Percentiles rank a stretch among this genome's conserved stretches.
phyloP scores from a whole-genome alignment of 2,329 filamentous ascomycete genomes.

The Alternaria ethzedia region DNA sequence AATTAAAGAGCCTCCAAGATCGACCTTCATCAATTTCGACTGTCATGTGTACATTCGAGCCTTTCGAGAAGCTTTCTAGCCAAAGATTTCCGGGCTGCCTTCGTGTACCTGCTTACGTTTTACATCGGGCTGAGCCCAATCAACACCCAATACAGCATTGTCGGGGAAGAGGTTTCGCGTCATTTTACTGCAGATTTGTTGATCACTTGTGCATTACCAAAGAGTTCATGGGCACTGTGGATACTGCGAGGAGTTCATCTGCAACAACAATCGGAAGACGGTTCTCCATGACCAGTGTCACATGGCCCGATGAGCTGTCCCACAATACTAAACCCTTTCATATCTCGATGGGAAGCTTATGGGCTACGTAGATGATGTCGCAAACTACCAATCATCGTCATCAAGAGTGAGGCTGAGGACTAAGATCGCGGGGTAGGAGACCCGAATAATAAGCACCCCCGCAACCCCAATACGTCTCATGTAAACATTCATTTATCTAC shows the following conservation, averaged over 20 bases:
- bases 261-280: background rate
- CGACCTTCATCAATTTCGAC: constrained; percentile 26
- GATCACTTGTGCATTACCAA: constrained; percentile 3
- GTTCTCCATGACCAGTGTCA: background rate
- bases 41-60: constrained; percentile 27
- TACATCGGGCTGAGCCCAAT: constrained; percentile 1
- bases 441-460: constrained; percentile 23
- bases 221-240: background rate
- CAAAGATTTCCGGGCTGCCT: constrained; percentile 18
- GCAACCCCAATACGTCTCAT: constrained; percentile 33
- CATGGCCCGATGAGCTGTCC: background rate
- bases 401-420: constrained; percentile 16
- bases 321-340: background rate
- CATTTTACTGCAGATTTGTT: constrained; percentile 1
- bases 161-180: constrained; percentile 1
- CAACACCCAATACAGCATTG: constrained; percentile 10
- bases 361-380: background rate
- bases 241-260: background rate
- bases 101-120: constrained; percentile 18
- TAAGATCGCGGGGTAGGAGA: constrained; percentile 37
- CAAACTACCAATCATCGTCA: constrained; percentile 11
- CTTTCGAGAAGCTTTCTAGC: constrained; percentile 31
- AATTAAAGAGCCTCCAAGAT: constrained; percentile 29
- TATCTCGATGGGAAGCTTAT: background rate
- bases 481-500: constrained; percentile 36